phyloP scores from a whole-genome alignment of 2,329 filamentous ascomycete species.

The Didymella arachidicola region DNA sequence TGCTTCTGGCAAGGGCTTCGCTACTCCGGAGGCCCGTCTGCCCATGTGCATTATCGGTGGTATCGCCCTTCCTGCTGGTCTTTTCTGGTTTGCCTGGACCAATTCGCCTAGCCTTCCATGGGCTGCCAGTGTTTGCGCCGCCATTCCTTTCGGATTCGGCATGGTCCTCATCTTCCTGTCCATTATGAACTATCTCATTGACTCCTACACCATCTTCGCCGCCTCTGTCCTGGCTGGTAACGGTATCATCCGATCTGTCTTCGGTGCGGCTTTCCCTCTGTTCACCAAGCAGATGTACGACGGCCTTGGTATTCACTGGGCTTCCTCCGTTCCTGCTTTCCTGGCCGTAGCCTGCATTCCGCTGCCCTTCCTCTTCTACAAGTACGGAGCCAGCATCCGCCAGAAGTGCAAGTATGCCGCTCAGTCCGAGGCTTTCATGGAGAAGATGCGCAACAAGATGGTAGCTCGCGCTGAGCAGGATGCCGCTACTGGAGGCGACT shows the following conservation, averaged over 20 bases:
- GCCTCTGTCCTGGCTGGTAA: slow-evolving; percentile 79
- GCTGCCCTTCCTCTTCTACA: slow-evolving; percentile 79
- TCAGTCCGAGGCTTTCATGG: slow-evolving; percentile 69
- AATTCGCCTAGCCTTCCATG: slow-evolving; percentile 62
- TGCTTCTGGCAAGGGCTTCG: slow-evolving; percentile 60
- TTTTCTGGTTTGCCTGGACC: slow-evolving; percentile 56
- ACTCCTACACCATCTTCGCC: slow-evolving; percentile 73
- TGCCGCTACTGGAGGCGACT: slow-evolving; percentile 19
- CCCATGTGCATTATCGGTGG: slow-evolving; percentile 69
- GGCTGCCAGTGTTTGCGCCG: slow-evolving; percentile 62
- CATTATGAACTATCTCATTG: slow-evolving; percentile 54
- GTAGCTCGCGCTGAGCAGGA: slow-evolving; percentile 26
- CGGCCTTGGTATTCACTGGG: slow-evolving; percentile 72
- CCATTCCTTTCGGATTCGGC: slow-evolving; percentile 64
- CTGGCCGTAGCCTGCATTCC: slow-evolving; percentile 75
- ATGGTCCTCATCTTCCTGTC: slow-evolving; percentile 72
- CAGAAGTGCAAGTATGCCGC: slow-evolving; percentile 73
- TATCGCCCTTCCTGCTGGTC: slow-evolving; percentile 63
- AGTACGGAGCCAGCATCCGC: slow-evolving; percentile 70
- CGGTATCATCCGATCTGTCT: slow-evolving; percentile 79
- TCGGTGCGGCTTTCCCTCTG: slow-evolving; percentile 80
- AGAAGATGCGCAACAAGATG: slow-evolving; percentile 52
- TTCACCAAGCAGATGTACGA: slow-evolving; percentile 72
- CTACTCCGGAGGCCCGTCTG: slow-evolving; percentile 72
- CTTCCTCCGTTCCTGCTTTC: slow-evolving; percentile 75